Percentiles rank a stretch among this genome's conserved stretches.
Conservation (phyloP, 148 eudicot genomes). For the Camellia sinensis region DNA sequence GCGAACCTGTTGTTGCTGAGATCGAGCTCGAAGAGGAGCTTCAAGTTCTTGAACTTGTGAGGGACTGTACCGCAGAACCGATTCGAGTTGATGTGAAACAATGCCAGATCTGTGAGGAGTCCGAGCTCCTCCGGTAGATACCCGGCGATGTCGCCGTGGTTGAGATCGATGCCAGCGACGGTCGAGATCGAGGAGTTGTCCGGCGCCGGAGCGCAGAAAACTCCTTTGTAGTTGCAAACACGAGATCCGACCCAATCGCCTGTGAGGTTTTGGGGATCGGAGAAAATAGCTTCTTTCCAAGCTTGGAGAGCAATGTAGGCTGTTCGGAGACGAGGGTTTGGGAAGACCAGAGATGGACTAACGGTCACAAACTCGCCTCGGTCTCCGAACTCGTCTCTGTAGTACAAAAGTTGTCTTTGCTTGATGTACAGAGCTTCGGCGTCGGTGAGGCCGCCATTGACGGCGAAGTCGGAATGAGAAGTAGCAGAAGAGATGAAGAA, state of each 20-base stretch:
- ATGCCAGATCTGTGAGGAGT: constrained; percentile 55
- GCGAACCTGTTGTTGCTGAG: constrained; percentile 85
- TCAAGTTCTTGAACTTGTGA: constrained; percentile 44
- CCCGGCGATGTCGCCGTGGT: constrained; percentile 90
- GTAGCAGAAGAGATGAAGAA: neutral
- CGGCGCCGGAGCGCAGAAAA: constrained; percentile 74
- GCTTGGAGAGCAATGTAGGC: constrained; percentile 95
- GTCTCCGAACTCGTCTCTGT: constrained; percentile 68
- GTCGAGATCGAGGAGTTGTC: constrained; percentile 30
- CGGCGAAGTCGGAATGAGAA: neutral
- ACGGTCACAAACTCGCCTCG: constrained; percentile 54
- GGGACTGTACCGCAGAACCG: constrained; percentile 83
- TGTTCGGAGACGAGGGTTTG: constrained; percentile 42
- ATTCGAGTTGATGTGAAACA: constrained; percentile 78
- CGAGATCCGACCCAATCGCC: constrained; percentile 68
- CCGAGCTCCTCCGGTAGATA: constrained; percentile 84
- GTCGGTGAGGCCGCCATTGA: constrained; percentile 38
- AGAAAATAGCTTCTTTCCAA: constrained; percentile 71
- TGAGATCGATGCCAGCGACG: constrained; percentile 77
- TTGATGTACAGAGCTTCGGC: constrained; percentile 47
- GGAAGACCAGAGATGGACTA: constrained; percentile 47
- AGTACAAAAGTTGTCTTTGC: constrained; percentile 59
- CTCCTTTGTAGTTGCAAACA: constrained; percentile 62
- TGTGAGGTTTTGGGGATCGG: constrained; percentile 74
- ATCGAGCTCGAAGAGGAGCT: constrained; percentile 62